Evolutionary conservation across 441 rosid genomes (phyloP), one percentile per base, ranked within the genome.

Genomic region (Pelargonium fulgidum): DNA sequence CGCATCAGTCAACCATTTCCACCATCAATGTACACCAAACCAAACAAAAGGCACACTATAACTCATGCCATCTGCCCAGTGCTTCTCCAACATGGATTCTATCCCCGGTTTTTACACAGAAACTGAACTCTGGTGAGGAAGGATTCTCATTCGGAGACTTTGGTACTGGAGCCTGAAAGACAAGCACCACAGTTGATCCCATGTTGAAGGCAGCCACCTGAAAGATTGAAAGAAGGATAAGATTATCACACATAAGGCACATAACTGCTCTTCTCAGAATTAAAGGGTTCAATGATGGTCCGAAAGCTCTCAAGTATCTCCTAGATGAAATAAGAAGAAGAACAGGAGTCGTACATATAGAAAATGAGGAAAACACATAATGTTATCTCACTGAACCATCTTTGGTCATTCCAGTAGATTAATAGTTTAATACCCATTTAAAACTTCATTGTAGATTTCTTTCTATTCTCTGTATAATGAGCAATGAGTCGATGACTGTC

Each of bases 181-280:
- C 85, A 8, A 94, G 91, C 64, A 94, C 99, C 14, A 90, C 97
- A 0, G 97, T 90, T 0, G 97, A 94, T 76, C 97, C 96, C 92
- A 90, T 83, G 84, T 91, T 88, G 83, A 94, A 90, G 48, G 82
- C 97, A 54, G 84, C 99, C 22, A 94, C 80, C 97, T 91, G 81
- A 62, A 70, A 77, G 26, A 44, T 66, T 70, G 13, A 71, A 39
- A 81, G 69, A 65, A 70, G 22, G 22, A 33, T 29, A 45, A 72
- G 33, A 59, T 20, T 22, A 19, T 1, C 26, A 29, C 12, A 61
- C 26, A 61, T 61, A 33, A 61, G 1, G 14, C 36, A 7, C 36
- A 7, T 1, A 42, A 42, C 47, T 42, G 47, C 0, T 42, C 2
- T 42, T 33, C 7, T 33, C 39, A 33, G 39, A 33, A 9, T 6